These are phyloP conservation scores for Vanrija humicola DNA, from an alignment of 1,284 basidiomycete genomes.

Conservation along the genomic window DNA sequence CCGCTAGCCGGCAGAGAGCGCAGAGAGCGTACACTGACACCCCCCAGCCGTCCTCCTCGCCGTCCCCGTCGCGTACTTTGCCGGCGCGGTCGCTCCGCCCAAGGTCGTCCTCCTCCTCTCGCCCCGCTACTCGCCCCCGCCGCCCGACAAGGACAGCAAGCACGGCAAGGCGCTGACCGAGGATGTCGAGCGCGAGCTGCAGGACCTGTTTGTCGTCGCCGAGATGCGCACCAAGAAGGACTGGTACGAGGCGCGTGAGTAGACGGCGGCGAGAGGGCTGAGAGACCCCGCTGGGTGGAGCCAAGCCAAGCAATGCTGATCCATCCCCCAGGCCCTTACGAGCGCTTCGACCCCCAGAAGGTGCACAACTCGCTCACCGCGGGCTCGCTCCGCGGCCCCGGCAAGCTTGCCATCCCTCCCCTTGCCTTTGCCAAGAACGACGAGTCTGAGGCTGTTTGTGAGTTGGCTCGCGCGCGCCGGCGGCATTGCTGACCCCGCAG, in stretches of 20 bases:
- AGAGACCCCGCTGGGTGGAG: conserved; percentile 1
- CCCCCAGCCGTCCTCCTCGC: conserved; percentile 34
- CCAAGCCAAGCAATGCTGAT: conserved; percentile 51
- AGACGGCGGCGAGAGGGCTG: neutral
- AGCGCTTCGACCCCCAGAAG: conserved; percentile 61
- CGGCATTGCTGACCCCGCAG: conserved; percentile 14
- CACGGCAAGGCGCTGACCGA: conserved; percentile 61
- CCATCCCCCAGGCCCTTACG: conserved; percentile 63
- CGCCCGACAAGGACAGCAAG: conserved; percentile 59
- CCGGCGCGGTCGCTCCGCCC: conserved; percentile 64
- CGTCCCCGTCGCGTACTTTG: conserved; percentile 38
- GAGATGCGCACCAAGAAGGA: conserved; percentile 48
- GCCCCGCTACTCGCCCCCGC: conserved; percentile 67
- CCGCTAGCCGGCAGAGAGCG: neutral
- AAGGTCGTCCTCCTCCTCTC: conserved; percentile 60
- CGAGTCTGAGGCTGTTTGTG: conserved; percentile 61
- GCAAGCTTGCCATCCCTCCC: conserved; percentile 72
- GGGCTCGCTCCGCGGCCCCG: conserved; percentile 78
- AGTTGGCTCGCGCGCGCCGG: conserved; percentile 8
- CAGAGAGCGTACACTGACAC: neutral
- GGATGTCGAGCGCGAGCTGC: conserved; percentile 65
- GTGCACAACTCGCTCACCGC: conserved; percentile 72
- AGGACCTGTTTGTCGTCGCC: conserved; percentile 61
- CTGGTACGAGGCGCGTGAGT: conserved; percentile 50
- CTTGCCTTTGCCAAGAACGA: conserved; percentile 70